phyloP scores from a whole-genome alignment of 352 stramenopile species.

The Thalassiosira pacifica region DNA sequence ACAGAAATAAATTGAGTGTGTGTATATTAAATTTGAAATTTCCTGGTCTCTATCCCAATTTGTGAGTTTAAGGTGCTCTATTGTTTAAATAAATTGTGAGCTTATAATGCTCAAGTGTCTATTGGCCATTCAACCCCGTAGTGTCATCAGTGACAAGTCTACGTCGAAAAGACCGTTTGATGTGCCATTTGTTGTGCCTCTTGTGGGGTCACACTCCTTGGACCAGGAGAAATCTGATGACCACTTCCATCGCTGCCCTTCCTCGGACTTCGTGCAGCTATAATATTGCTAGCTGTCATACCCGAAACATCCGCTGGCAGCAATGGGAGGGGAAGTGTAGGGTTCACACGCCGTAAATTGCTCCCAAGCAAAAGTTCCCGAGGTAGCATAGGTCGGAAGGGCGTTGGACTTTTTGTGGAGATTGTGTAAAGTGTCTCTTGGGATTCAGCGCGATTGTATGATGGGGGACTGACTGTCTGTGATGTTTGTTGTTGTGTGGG shows the following conservation, averaged over 20 bases:
- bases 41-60: too few relatives aligned
- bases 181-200: neutral
- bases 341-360: neutral
- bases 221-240: neutral
- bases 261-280: neutral
- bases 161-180: too few relatives aligned
- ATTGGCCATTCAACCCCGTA: neutral
- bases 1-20: too few relatives aligned
- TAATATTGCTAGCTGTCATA: neutral
- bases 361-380: constrained; percentile 23
- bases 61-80: too few relatives aligned
- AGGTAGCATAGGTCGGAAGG: constrained; percentile 28
- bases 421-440: neutral
- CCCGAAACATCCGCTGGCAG: neutral
- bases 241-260: neutral
- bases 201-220: neutral
- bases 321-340: neutral
- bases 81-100: too few relatives aligned
- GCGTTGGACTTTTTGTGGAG: constrained; percentile 2
- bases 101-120: neutral
- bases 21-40: too few relatives aligned
- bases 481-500: neutral
- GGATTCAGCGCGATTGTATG: neutral
- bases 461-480: neutral
- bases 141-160: neutral